phyloP scores from a whole-genome alignment of 2,329 filamentous ascomycete genomes.

The Colletotrichum lini region DNA sequence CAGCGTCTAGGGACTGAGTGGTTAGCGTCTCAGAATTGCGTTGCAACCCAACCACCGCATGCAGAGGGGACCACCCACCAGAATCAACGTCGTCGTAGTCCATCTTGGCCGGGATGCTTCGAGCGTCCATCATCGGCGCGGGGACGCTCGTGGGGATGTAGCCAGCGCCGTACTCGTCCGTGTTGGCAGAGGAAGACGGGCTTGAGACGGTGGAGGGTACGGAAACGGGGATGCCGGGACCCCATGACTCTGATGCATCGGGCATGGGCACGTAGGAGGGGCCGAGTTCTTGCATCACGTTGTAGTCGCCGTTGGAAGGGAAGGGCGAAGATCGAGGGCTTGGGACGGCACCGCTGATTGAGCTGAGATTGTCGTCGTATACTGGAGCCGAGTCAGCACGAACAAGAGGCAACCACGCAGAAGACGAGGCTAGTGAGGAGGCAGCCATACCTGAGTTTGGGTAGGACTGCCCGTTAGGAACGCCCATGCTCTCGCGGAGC shows the following conservation, averaged over 20 bases:
- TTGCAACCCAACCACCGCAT: slow-evolving; percentile 39
- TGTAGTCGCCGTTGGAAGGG: slow-evolving; percentile 59
- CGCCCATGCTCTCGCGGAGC: slow-evolving; percentile 61
- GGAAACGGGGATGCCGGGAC: slow-evolving; percentile 59
- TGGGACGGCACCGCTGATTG: slow-evolving; percentile 56
- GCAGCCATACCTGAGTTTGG: slow-evolving; percentile 56
- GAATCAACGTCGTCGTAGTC: slow-evolving; percentile 55
- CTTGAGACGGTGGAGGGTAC: slow-evolving; percentile 66
- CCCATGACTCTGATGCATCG: slow-evolving; percentile 63
- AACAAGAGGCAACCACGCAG: slow-evolving; percentile 39
- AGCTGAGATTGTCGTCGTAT: slow-evolving; percentile 59
- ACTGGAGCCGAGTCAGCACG: slow-evolving; percentile 49
- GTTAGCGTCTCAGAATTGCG: slow-evolving; percentile 49
- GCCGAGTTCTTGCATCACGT: slow-evolving; percentile 58
- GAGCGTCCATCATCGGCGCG: slow-evolving; percentile 57
- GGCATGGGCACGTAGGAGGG: slow-evolving; percentile 57
- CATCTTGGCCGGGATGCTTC: slow-evolving; percentile 55
- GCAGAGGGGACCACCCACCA: slow-evolving; percentile 38
- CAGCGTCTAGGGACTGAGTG: slow-evolving; percentile 49
- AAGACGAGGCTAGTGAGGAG: slow-evolving; percentile 39
- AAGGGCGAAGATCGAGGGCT: slow-evolving; percentile 63
- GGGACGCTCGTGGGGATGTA: slow-evolving; percentile 67
- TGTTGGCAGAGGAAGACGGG: slow-evolving; percentile 63
- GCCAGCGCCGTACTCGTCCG: slow-evolving; percentile 62
- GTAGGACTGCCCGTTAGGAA: slow-evolving; percentile 59